These are phyloP conservation scores for Mediolabrus comicus DNA, from an alignment of 108 stramenopile species.

Conservation along the genomic window DNA sequence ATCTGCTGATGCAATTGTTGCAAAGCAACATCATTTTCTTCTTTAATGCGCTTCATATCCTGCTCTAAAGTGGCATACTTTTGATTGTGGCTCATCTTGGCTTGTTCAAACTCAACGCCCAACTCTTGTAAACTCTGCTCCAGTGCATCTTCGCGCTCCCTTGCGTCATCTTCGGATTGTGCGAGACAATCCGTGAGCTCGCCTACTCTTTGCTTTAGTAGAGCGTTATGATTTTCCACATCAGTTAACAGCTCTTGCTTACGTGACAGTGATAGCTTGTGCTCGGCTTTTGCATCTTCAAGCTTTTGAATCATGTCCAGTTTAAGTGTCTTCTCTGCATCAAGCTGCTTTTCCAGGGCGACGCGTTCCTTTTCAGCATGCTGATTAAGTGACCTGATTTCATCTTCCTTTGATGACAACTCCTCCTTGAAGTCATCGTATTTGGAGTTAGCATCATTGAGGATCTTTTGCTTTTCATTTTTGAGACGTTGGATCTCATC, in stretches of 20 bases:
- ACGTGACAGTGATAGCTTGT: background rate
- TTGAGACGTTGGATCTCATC: constrained; percentile 1
- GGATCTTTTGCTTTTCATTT: background rate
- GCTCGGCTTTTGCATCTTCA: background rate
- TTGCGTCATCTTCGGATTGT: background rate
- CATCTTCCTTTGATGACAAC: background rate
- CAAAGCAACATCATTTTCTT: background rate
- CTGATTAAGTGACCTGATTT: background rate
- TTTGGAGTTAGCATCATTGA: constrained; percentile 1
- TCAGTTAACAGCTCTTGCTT: background rate
- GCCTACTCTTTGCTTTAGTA: background rate
- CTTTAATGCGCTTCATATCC: background rate
- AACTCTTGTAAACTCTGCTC: background rate
- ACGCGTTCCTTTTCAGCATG: background rate
- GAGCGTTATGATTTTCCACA: background rate
- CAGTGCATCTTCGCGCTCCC: constrained; percentile 3
- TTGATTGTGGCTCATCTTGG: background rate
- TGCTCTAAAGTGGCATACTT: background rate
- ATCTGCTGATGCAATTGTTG: background rate
- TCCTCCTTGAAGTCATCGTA: background rate
- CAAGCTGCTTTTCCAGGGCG: background rate
- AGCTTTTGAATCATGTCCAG: background rate
- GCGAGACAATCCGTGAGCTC: background rate
- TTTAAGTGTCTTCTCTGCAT: background rate
- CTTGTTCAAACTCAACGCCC: background rate